These are phyloP conservation scores for Trichoderma aggressivum DNA, from an alignment of 2,329 filamentous ascomycete species.

Conservation along the genomic window DNA sequence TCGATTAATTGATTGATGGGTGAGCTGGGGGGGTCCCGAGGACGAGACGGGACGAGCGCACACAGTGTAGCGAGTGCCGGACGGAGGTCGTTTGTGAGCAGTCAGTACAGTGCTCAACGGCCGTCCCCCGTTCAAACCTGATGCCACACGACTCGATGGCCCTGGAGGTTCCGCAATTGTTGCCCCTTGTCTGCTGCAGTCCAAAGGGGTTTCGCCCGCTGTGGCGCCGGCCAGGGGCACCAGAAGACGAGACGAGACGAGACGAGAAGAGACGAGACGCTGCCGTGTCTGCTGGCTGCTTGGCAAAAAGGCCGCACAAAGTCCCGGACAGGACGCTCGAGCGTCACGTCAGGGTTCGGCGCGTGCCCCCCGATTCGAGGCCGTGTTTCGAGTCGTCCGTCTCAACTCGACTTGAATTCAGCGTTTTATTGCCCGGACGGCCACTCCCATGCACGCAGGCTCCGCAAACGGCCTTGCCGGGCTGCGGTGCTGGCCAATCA, in stretches of 20 bases:
- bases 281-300: neutral
- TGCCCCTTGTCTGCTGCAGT: conserved; percentile 14
- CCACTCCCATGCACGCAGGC: neutral
- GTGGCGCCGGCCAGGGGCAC: conserved; percentile 14
- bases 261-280: neutral
- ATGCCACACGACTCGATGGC: neutral
- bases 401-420: neutral
- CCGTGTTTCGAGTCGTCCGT: neutral
- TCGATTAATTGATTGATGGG: neutral
- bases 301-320: neutral
- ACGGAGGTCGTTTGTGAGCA: neutral
- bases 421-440: neutral
- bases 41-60: neutral
- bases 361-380: neutral
- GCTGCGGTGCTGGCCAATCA: neutral
- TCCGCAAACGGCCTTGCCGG: conserved; percentile 1
- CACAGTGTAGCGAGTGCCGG: neutral
- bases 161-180: neutral
- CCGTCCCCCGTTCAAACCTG: neutral
- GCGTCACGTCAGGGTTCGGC: neutral
- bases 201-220: conserved; percentile 15
- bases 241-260: too few relatives aligned
- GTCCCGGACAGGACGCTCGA: neutral
- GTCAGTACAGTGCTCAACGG: neutral
- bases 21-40: neutral